phyloP scores from a whole-genome alignment of 2,329 filamentous ascomycete species.

The Geosmithia flava region DNA sequence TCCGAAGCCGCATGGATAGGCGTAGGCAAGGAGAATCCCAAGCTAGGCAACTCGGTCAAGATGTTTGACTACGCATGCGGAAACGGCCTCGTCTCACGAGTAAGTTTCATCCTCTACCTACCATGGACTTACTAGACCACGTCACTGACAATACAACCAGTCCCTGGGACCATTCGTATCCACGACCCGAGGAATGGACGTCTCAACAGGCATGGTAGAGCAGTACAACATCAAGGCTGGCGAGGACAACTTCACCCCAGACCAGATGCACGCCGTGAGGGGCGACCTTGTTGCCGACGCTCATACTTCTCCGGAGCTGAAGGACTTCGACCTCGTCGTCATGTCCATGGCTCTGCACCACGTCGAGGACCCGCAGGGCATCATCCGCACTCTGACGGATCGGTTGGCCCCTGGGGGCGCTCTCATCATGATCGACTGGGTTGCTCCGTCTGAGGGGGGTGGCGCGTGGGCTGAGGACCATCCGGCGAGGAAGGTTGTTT shows the following conservation, averaged over 20 bases:
- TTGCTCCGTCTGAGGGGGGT: slow-evolving; percentile 6
- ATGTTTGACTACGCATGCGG: slow-evolving; percentile 20
- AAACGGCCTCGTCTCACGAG: slow-evolving; percentile 14
- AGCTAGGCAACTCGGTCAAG: slow-evolving; percentile 4
- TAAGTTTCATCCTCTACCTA: slow-evolving; percentile 5
- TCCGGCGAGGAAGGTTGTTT: slow-evolving; percentile 7
- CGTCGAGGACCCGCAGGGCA: slow-evolving; percentile 12
- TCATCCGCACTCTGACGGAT: slow-evolving; percentile 14
- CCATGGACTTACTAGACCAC: not conserved
- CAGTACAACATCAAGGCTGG: slow-evolving; percentile 17
- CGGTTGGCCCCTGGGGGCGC: slow-evolving; percentile 15
- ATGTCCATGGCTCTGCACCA: slow-evolving; percentile 24
- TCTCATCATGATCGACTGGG: slow-evolving; percentile 20
- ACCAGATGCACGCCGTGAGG: slow-evolving; percentile 15
- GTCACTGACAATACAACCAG: slow-evolving; percentile 8
- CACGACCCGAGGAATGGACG: slow-evolving; percentile 18
- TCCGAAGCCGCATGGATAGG: not conserved
- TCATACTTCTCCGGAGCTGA: slow-evolving; percentile 3
- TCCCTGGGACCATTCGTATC: slow-evolving; percentile 16
- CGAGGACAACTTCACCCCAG: slow-evolving; percentile 8
- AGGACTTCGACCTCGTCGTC: slow-evolving; percentile 16
- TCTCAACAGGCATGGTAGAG: slow-evolving; percentile 17
- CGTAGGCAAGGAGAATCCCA: not conserved
- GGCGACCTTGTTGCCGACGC: slow-evolving; percentile 15
- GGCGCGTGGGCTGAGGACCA: not conserved